Conservation (phyloP, 2,329 filamentous ascomycete genomes). For the Cordyceps farinosa region DNA sequence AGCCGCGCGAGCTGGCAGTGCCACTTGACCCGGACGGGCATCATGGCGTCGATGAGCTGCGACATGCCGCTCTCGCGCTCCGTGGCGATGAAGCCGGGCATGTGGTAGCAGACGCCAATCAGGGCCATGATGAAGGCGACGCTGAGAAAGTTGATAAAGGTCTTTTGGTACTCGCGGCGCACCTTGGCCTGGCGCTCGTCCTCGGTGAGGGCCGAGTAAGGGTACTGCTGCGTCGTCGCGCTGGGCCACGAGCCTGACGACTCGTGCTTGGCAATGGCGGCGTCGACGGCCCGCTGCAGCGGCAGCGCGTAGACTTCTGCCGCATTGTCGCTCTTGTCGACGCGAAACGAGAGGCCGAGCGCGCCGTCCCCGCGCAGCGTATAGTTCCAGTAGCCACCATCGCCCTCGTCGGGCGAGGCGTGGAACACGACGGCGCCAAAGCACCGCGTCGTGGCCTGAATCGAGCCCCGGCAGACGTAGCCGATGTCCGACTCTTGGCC, state of each 20-base stretch:
- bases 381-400: constrained; percentile 61
- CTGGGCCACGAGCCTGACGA: constrained; percentile 25
- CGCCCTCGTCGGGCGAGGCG: constrained; percentile 62
- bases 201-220: constrained; percentile 34
- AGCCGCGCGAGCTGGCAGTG: constrained; percentile 32
- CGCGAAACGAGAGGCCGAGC: constrained; percentile 53
- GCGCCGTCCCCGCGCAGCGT: constrained; percentile 62
- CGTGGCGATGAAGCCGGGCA: constrained; percentile 65
- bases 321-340: constrained; percentile 56
- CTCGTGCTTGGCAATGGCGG: constrained; percentile 45
- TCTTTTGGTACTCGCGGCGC: constrained; percentile 58
- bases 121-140: constrained; percentile 67
- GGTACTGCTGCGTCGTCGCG: constrained; percentile 29
- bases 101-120: constrained; percentile 67
- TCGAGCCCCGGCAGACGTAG: constrained; percentile 52
- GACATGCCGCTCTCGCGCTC: constrained; percentile 70
- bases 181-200: constrained; percentile 54
- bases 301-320: constrained; percentile 64
- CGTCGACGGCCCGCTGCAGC: constrained; percentile 65
- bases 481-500: constrained; percentile 29
- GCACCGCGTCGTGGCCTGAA: constrained; percentile 65
- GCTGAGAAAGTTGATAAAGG: constrained; percentile 62
- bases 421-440: constrained; percentile 70
- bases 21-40: constrained; percentile 56
- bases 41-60: constrained; percentile 73